Conservation (phyloP, 169 alveolate species). For the Plasmodium gonderi region DNA sequence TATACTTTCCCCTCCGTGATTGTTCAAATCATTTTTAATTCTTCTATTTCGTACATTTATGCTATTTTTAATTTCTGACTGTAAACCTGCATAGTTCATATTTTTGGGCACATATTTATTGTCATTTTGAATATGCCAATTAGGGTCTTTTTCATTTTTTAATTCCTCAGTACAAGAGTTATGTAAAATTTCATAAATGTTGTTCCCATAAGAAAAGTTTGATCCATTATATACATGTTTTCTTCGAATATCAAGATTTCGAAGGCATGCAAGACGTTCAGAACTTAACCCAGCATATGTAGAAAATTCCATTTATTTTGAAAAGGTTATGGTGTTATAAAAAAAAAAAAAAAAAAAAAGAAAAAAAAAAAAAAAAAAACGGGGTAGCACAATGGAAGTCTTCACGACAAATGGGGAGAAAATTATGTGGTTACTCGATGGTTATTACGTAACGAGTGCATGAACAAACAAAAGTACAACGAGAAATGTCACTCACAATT, state of each 20-base stretch:
- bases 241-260: slow-evolving; percentile 37
- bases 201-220: slow-evolving; percentile 32
- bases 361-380: not conserved
- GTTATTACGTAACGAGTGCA: no score
- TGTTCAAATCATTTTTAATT: slow-evolving; percentile 11
- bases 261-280: slow-evolving; percentile 52
- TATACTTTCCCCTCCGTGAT: slow-evolving; percentile 13
- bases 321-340: not conserved
- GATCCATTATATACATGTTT: slow-evolving; percentile 14
- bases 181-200: slow-evolving; percentile 57
- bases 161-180: slow-evolving; percentile 21
- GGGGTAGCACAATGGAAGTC: no score
- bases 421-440: no score
- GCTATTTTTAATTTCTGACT: slow-evolving; percentile 38
- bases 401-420: no score
- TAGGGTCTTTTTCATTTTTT: slow-evolving; percentile 3
- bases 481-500: no score
- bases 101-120: not conserved
- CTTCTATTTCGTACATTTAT: slow-evolving; percentile 34
- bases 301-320: slow-evolving; percentile 20
- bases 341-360: not conserved
- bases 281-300: slow-evolving; percentile 65
- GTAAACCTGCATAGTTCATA: slow-evolving; percentile 40
- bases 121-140: not conserved
- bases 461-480: no score